Base-by-base conservation (phyloP, 1,284 basidiomycete species). In the Ceratorhiza oryzae-sativae region DNA sequence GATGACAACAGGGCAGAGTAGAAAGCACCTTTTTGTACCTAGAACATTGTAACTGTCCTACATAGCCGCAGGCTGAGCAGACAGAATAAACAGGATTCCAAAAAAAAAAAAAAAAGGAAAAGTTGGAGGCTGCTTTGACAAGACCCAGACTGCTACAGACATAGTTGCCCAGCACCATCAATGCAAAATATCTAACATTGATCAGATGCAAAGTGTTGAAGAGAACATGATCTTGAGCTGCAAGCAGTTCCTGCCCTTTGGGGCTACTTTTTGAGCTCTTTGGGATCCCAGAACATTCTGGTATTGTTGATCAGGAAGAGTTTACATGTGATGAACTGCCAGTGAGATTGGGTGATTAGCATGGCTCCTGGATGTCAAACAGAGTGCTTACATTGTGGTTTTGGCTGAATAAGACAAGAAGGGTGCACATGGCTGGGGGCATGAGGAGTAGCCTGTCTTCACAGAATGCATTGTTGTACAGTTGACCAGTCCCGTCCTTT, bases 261-360 rank as follows among this genome's bases (percentile, higher is more conserved):
- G 36, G n/a, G n/a, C 2, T 83, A 81, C 42, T 78, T 76, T 0
- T 74, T 41, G 20, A 59, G 39, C 30, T 42, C 48, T 45, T 76
- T 76, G 56, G 74, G 74, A 75, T 90, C 83, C 2, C 76, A 75
- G 76, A 83, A 93, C 0, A 79, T 86, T 10, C 85, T 85, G 59
- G 88, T 83, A 77, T 93, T 92, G 77, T 95, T 94, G 77, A 95
- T 88, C 77, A 90, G 87, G 72, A 91, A 82, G 3, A 96, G 81
- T 75, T 88, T 91, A 73, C 84, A 83, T 5, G 90, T 92, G 75
- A 96, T 93, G 78, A 90, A 93, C 91, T 93, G 72, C 23, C 12
- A 25, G 25, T 58, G 42, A 36, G 1, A 56, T 32, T 15, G 42
- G 20, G 15, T 32, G n/a, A n/a, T 58, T 49, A 48, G 1, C 46